Base-by-base conservation (phyloP, 2,329 filamentous ascomycete species). In the Aureobasidium sp. region DNA sequence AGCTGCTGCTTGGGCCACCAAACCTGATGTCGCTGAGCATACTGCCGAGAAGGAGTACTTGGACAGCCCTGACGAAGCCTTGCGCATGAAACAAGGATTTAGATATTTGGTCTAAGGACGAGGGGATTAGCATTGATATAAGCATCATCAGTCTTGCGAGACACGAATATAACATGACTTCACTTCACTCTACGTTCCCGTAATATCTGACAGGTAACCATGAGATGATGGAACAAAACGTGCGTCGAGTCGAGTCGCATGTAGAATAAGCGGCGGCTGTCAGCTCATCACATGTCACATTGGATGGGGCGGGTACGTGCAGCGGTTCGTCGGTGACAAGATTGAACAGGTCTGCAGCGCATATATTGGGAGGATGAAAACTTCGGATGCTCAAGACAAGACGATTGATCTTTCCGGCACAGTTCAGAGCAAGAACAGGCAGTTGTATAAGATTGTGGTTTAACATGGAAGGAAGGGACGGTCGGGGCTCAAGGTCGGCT, bases 51-150 rank as follows among this genome's bases (percentile, higher is more conserved):
- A 60, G 27, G 63, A 61, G 56, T 62, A 27, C 36, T 41, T 59
- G 56, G 56, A 59, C 4, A 49, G 34, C 39, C 49, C 53, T 17
- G 63, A 62, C 22, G 44, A 64, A 20, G 48, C 67, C 47, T 6
- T 59, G 39, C 29, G 56, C 15, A 65, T 67, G 61, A 68, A 62
- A 34, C 63, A 64, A 29, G 69, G 69, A 14, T 70, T 70, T 59
- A 64, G 69, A 37, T 70, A 69, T 45, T 27, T 70, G 37, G 62
- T 70, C 31, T 70, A 69, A 37, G 42, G 22, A 15, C 0, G 9
- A 34, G 17, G 15, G 22, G 22, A 3, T 6, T 11, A 20, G 34
- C n/a, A 11, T 20, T 34, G 20, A 34, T 22, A 49, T 2, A 34
- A 20, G 14, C 27, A 48, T 47, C 8, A 55, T 25, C 25, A 55